A percentile compares a stretch with the other conserved stretches of the same genome.
phyloP scores from a whole-genome alignment of 805 yeast species.

The Starmerella gropengiesseri region DNA sequence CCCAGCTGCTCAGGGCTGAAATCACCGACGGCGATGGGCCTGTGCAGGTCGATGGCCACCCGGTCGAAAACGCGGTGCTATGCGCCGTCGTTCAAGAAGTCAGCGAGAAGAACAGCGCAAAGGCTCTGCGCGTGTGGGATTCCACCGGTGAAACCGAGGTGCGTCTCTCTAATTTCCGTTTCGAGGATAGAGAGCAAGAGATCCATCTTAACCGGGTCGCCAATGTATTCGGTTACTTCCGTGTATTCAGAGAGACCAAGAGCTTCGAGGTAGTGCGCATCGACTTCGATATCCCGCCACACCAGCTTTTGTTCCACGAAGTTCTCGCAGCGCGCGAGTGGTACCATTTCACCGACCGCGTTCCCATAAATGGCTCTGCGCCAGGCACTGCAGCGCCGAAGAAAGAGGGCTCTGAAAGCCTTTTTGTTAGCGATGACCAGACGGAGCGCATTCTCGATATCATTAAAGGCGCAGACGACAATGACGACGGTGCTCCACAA shows the following conservation, averaged over 20 bases:
- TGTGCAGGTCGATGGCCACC: conserved; percentile 42
- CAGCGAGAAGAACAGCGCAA: conserved; percentile 32
- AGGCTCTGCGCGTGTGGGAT: conserved; percentile 46
- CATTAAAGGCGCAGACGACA: conserved; percentile 9
- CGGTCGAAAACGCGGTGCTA: conserved; percentile 43
- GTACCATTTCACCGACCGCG: conserved; percentile 28
- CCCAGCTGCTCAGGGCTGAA: conserved; percentile 45
- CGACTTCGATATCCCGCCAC: conserved; percentile 30
- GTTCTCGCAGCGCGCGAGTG: conserved; percentile 45
- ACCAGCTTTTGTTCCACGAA: conserved; percentile 51
- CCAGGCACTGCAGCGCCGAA: neutral
- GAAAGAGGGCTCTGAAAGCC: neutral
- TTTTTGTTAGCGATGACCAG: conserved; percentile 14
- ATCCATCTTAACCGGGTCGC: conserved; percentile 35
- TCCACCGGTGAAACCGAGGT: conserved; percentile 54
- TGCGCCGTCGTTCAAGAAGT: conserved; percentile 50
- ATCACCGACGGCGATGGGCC: conserved; percentile 47
- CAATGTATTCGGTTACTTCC: conserved; percentile 37
- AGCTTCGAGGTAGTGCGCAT: conserved; percentile 41
- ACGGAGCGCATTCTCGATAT: conserved; percentile 13
- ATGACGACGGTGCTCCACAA: conserved; percentile 14
- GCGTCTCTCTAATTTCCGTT: conserved; percentile 38
- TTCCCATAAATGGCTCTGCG: conserved; percentile 6
- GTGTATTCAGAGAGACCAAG: conserved; percentile 42
- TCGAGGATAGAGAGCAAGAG: conserved; percentile 30